A percentile compares a stretch with the other conserved stretches of the same genome.
These are phyloP conservation scores for Tetracentron sinense DNA, from an alignment of 164 flowering plant genomes.

Conservation along the genomic window DNA sequence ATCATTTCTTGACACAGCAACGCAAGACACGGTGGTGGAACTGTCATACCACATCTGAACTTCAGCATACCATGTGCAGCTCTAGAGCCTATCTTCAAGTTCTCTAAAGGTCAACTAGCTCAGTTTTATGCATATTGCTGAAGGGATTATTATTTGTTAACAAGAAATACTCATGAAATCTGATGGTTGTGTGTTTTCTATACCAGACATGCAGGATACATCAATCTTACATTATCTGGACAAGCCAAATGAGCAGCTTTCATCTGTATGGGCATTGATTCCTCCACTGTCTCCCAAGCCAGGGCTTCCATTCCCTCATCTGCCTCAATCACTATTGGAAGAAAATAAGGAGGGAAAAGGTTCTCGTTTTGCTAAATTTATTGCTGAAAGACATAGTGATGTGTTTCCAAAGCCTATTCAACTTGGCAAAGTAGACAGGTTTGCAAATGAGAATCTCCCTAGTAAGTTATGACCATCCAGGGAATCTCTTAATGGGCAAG, in stretches of 20 bases:
- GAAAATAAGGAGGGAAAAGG: conserved; percentile 48
- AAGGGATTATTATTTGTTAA: neutral
- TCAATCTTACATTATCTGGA: conserved; percentile 57
- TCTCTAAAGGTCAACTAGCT: conserved; percentile 58
- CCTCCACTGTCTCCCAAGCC: conserved; percentile 59
- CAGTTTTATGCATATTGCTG: neutral
- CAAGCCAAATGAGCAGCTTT: conserved; percentile 58
- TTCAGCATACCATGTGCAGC: conserved; percentile 91
- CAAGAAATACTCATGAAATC: conserved; percentile 4
- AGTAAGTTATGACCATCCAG: conserved; percentile 53
- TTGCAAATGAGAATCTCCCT: conserved; percentile 17
- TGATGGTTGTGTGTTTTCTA: conserved; percentile 7
- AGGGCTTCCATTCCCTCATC: conserved; percentile 35
- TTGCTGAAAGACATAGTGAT: conserved; percentile 44
- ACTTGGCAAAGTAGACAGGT: conserved; percentile 21
- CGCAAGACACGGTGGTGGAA: conserved; percentile 85
- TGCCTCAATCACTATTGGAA: conserved; percentile 25
- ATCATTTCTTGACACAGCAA: conserved; percentile 48
- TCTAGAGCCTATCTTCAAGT: conserved; percentile 62
- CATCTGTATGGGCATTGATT: conserved; percentile 88
- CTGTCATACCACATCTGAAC: conserved; percentile 82
- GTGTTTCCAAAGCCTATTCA: conserved; percentile 18
- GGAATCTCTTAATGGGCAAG: too few relatives aligned
- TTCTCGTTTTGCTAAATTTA: conserved; percentile 55
- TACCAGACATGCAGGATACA: conserved; percentile 57